Evolutionary conservation across 129 eudicot species (phyloP).

Genomic region (Chrysanthemum lavandulifolium): DNA sequence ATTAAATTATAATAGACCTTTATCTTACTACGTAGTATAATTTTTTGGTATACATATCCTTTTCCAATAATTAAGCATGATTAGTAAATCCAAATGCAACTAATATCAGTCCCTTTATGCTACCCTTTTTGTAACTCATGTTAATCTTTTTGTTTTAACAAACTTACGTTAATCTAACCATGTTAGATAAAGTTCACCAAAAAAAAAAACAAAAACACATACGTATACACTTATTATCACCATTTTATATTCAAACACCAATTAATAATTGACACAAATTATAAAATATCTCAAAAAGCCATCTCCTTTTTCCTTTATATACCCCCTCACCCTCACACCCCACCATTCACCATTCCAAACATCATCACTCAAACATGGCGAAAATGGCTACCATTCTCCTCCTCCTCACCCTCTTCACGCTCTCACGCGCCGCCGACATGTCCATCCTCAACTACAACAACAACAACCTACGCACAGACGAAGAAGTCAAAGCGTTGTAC

Average conservation of each 20-base stretch:
- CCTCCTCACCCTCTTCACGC: conserved; percentile 34
- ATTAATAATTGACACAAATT: background rate
- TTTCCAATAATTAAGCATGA: too few relatives aligned
- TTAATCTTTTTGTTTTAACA: too few relatives aligned
- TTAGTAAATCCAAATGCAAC: too few relatives aligned
- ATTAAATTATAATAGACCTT: too few relatives aligned
- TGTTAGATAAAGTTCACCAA: too few relatives aligned
- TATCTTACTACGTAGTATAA: too few relatives aligned
- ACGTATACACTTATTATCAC: too few relatives aligned
- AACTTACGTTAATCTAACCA: too few relatives aligned
- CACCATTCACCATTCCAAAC: conserved; percentile 1
- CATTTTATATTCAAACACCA: background rate
- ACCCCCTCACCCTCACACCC: background rate
- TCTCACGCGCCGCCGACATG: conserved; percentile 67
- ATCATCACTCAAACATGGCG: conserved; percentile 23
- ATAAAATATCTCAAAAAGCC: conserved; percentile 10
- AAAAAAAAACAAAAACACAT: too few relatives aligned
- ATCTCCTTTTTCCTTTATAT: conserved; percentile 30
- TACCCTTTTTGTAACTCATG: too few relatives aligned
- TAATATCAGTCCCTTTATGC: too few relatives aligned
- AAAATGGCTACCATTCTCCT: conserved; percentile 35
- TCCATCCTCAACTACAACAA: conserved; percentile 59
- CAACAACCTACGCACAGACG: conserved; percentile 38
- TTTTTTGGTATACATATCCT: too few relatives aligned
- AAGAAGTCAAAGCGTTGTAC: conserved; percentile 54